These are phyloP conservation scores for Microbotryum saponariae DNA, from an alignment of 1,284 basidiomycete genomes.

Conservation along the genomic window DNA sequence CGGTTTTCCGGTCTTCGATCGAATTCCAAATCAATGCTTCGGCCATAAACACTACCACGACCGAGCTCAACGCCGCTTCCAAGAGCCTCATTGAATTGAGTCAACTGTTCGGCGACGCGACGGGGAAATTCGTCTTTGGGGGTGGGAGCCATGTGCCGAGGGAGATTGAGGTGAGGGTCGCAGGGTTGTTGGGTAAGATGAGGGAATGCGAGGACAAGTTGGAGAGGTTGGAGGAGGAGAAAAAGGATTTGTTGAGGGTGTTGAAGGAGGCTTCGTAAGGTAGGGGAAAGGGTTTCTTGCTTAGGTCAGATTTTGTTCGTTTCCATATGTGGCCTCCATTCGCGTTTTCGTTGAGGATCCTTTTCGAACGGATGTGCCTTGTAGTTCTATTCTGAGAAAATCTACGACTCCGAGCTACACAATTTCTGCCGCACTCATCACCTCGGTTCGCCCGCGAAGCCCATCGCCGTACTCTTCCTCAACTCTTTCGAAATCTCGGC, in stretches of 20 bases:
- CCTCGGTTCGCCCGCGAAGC: conserved; percentile 15
- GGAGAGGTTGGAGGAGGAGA: conserved; percentile 53
- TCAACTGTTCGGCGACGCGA: conserved; percentile 26
- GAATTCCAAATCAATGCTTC: conserved; percentile 72
- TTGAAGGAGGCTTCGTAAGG: conserved; percentile 49
- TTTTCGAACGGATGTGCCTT: not conserved
- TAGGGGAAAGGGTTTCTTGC: conserved; percentile 11
- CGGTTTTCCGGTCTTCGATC: conserved; percentile 70
- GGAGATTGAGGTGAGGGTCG: conserved; percentile 33
- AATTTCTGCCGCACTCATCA: no score
- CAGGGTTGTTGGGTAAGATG: conserved; percentile 30
- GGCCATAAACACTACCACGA: conserved; percentile 59
- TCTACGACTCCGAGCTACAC: no score
- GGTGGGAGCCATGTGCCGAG: conserved; percentile 26
- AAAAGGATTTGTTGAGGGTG: conserved; percentile 60
- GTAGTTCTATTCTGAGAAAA: no score
- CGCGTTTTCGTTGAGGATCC: no score
- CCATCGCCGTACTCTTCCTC: conserved; percentile 19
- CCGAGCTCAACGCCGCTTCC: conserved; percentile 62
- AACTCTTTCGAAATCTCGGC: conserved; percentile 21
- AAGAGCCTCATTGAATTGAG: conserved; percentile 48
- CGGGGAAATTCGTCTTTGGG: conserved; percentile 32
- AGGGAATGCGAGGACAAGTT: conserved; percentile 30
- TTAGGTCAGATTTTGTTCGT: not conserved
- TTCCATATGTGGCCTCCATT: no score